Evolutionary conservation across 2,329 filamentous ascomycete genomes (phyloP).

Genomic region (Capronia americana): DNA sequence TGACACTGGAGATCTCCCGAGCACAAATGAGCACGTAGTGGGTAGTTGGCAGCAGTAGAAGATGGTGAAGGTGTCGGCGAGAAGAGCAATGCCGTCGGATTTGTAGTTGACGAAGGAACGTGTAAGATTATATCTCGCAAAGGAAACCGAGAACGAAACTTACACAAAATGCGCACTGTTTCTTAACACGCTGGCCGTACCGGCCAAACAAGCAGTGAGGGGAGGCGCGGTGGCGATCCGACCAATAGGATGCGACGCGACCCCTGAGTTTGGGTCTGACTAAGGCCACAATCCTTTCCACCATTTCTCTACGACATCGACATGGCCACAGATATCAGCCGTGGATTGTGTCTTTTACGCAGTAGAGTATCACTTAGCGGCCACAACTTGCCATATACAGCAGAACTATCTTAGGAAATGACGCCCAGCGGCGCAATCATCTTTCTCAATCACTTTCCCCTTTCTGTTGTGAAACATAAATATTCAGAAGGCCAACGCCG

Average conservation of each 20-base stretch:
- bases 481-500: background rate
- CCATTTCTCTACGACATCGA: background rate
- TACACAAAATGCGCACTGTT: slow-evolving; percentile 12
- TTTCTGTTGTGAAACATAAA: background rate
- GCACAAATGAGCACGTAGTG: background rate
- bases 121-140: slow-evolving; percentile 9
- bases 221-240: slow-evolving; percentile 4
- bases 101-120: background rate
- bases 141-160: slow-evolving; percentile 9
- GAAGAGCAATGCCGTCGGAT: background rate
- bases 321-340: background rate
- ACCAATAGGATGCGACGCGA: slow-evolving; percentile 14
- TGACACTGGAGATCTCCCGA: background rate
- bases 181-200: slow-evolving; percentile 36
- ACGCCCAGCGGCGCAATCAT: background rate
- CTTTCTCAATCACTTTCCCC: background rate
- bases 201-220: slow-evolving; percentile 3
- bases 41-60: background rate
- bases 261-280: slow-evolving; percentile 19
- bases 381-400: background rate
- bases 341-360: background rate
- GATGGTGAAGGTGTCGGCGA: background rate
- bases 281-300: slow-evolving; percentile 15
- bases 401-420: background rate
- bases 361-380: background rate